Evolutionary conservation across 2,329 filamentous ascomycete genomes (phyloP), one percentile per base, ranked within the genome.

Genomic region (Calonectria multiphialidica): DNA sequence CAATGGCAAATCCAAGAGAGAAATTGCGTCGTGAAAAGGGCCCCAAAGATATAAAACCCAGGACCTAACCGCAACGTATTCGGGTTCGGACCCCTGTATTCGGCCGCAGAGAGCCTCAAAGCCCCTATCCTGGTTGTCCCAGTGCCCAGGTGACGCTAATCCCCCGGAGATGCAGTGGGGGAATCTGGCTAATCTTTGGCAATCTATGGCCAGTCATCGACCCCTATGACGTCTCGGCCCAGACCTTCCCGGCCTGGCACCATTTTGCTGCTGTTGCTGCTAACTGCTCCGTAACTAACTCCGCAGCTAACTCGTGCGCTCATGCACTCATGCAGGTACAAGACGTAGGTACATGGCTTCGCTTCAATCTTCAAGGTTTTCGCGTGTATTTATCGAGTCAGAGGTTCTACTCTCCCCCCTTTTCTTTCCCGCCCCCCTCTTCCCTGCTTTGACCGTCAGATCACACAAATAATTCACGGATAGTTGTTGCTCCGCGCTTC

Each of bases 131-230:
- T 35, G 25, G 50, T 49, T 62, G 47, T 44, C 49, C 61, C 50
- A 70, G 67, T 65, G 47, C 47, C 69, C 55, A 68, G 57, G 59
- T 71, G 57, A 40, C 69, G 64, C 69, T 68, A 71, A 71, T 53
- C 35, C 57, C 45, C 28, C 35, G 13, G 30, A 53, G 53, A 63
- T 67, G n/a, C 28, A 63, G 68, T 42, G 68, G 68, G 53, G 68
- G 28, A 40, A 47, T 21, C 45, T 42, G 40, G 42, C 61, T 65
- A 50, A 66, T 50, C 62, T 64, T 59, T 59, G 33, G 35, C 53
- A 50, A 66, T 50, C 62, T 64, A 40, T 59, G 33, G 35, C 53
- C 53, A 59, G n/a, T 59, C 21, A 59, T 25, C n/a, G 23, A 16
- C 35, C 35, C 33, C 53, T 59, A 40, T 59, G 53, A 18, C 53